Evolutionary conservation across 306 rosid species (phyloP), one percentile per base, ranked within the genome.

Genomic region (Lablab purpureus): DNA sequence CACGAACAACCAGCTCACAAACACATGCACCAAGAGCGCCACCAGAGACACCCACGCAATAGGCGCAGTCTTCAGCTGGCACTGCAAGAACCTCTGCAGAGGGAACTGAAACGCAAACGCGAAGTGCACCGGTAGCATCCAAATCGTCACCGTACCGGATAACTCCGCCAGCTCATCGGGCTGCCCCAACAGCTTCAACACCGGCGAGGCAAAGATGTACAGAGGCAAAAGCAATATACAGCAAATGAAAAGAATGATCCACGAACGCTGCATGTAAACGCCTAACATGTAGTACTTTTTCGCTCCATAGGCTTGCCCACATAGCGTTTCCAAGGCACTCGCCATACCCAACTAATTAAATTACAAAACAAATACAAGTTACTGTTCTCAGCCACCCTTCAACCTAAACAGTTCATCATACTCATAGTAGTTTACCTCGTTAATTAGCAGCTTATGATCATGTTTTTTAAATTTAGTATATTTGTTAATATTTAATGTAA

Each of bases 221-320:
- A 94, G 6, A 1, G 97, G 98, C 23, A 94, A 32, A 6, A 89
- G 87, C 0, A 92, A 47, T 23, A 92, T 51, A 13, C 93, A 88
- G 13, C 94, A 90, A 0, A 84, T 2, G 47, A 80, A 85, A 5
- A 92, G 81, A 34, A 92, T 91, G 15, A 92, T 87, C 98, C 98
- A 92, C 0, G 94, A 92, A 1, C 98, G 87, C 77, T 94, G 98
- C 91, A 94, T 85, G 80, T 94, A 94, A 1, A 92, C 79, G 0
- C 98, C 98, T 67, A 94, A 72, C 97, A 92, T 92, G 85, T 88
- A 51, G 63, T 86, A 83, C 54, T 92, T 86, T 83, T 91, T 89
- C 0, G 97, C 97, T 5, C 98, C 98, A 43, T 10, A 94, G 0
- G 98, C 98, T 82, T 94, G 97, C 34, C 98, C 97, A 2, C 97